phyloP scores from a whole-genome alignment of 1,139 yeast species.

The Kodamaea sp. region DNA sequence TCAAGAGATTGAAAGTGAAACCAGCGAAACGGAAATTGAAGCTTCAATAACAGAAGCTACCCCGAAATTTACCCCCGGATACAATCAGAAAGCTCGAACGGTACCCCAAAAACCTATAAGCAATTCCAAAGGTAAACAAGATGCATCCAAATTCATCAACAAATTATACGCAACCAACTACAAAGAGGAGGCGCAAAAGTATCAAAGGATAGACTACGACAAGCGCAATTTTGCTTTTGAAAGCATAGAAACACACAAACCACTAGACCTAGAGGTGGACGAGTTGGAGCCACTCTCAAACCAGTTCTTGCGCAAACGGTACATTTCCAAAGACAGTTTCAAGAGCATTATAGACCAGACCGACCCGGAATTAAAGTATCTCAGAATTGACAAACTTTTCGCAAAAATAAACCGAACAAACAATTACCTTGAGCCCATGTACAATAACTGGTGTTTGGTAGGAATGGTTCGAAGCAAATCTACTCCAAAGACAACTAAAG shows the following conservation, averaged over 20 bases:
- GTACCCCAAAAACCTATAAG: background rate
- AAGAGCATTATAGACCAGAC: slow-evolving; percentile 39
- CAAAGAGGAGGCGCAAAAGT: slow-evolving; percentile 8
- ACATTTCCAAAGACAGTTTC: slow-evolving; percentile 38
- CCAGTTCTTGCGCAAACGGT: slow-evolving; percentile 38
- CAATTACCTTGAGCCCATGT: slow-evolving; percentile 63
- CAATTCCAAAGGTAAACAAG: background rate
- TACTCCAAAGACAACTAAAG: slow-evolving; percentile 47
- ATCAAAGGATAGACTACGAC: slow-evolving; percentile 16
- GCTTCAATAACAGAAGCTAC: background rate
- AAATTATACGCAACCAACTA: slow-evolving; percentile 14
- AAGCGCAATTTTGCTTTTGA: slow-evolving; percentile 21
- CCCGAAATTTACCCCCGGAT: background rate
- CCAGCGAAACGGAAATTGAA: slow-evolving; percentile 7
- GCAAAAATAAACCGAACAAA: slow-evolving; percentile 68
- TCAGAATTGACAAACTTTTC: slow-evolving; percentile 57
- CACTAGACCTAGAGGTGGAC: slow-evolving; percentile 11
- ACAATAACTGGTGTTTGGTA: slow-evolving; percentile 71
- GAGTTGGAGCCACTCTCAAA: slow-evolving; percentile 18
- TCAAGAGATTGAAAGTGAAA: slow-evolving; percentile 1
- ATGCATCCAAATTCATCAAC: slow-evolving; percentile 13
- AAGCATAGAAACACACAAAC: slow-evolving; percentile 12
- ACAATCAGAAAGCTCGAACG: background rate
- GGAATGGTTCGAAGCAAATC: slow-evolving; percentile 68
- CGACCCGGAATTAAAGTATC: slow-evolving; percentile 34